Percentiles rank a stretch among this genome's conserved stretches.
These are phyloP conservation scores for Entoloma clypeatum DNA, from an alignment of 1,284 basidiomycete genomes.

Conservation along the genomic window DNA sequence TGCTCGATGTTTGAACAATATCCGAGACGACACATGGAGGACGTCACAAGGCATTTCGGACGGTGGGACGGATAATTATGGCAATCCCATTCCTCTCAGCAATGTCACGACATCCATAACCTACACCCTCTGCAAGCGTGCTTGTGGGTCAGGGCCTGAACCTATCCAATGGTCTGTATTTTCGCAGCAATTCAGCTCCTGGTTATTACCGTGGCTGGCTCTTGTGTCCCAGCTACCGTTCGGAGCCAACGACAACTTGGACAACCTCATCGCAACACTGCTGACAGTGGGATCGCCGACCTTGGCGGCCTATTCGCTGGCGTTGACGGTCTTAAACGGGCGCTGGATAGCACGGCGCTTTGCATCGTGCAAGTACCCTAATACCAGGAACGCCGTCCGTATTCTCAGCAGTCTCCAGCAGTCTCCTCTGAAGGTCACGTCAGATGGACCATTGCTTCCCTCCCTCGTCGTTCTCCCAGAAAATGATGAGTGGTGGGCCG, in stretches of 20 bases:
- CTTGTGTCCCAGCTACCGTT: conserved; percentile 43
- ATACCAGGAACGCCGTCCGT: conserved; percentile 25
- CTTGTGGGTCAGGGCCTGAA: conserved; percentile 30
- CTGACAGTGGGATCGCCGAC: conserved; percentile 36
- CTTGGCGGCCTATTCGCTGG: conserved; percentile 36
- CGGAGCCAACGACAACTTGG: conserved; percentile 30
- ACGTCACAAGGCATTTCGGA: too few relatives aligned
- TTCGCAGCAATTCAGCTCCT: conserved; percentile 37
- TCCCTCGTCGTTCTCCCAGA: conserved; percentile 34
- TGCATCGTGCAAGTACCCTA: conserved; percentile 26
- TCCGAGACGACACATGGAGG: conserved; percentile 16
- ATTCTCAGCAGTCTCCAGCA: conserved; percentile 36
- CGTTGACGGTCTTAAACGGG: conserved; percentile 34
- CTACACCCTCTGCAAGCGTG: conserved; percentile 26
- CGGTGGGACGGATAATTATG: conserved; percentile 25
- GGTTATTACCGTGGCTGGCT: conserved; percentile 44
- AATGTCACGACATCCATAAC: conserved; percentile 25
- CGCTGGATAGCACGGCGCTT: conserved; percentile 33
- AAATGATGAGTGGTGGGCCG: conserved; percentile 34
- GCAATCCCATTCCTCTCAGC: conserved; percentile 19
- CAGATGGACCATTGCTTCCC: conserved; percentile 24
- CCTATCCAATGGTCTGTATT: conserved; percentile 36
- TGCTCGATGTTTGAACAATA: conserved; percentile 19
- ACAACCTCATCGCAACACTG: conserved; percentile 31
- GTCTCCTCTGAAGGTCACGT: conserved; percentile 28